Conservation (phyloP, 495 filamentous ascomycete species). For the Friedmanniomyces endolithicus region DNA sequence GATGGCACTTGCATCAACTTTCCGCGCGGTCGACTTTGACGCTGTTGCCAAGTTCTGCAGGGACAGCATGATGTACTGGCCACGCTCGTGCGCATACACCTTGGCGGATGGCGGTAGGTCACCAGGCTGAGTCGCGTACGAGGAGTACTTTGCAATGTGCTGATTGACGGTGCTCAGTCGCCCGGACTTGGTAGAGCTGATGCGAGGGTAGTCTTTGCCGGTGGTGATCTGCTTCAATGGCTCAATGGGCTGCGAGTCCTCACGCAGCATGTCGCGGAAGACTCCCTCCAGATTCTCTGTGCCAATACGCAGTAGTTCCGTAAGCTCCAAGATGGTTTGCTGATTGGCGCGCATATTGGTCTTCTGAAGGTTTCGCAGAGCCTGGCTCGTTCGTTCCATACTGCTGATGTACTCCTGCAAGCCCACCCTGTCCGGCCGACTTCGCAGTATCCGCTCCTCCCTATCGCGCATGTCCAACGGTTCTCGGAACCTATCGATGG, state of each 20-base stretch:
- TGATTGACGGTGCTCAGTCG: conserved; percentile 46
- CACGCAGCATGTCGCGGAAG: conserved; percentile 60
- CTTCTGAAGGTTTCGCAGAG: conserved; percentile 63
- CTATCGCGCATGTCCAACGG: conserved; percentile 76
- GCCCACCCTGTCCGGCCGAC: conserved; percentile 62
- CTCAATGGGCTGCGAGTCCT: conserved; percentile 65
- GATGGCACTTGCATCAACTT: conserved; percentile 60
- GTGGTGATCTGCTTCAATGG: conserved; percentile 92
- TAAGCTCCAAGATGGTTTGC: conserved; percentile 72
- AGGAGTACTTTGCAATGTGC: conserved; percentile 43
- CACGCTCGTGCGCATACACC: conserved; percentile 75
- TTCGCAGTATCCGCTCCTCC: conserved; percentile 79
- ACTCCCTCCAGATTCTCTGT: conserved; percentile 69
- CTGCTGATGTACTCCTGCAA: conserved; percentile 78
- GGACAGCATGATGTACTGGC: conserved; percentile 67
- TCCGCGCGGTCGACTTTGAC: conserved; percentile 76
- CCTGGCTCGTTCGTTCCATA: conserved; percentile 73
- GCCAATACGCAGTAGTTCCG: conserved; percentile 60
- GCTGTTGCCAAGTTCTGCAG: conserved; percentile 77
- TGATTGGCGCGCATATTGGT: conserved; percentile 87
- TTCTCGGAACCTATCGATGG: conserved; percentile 77
- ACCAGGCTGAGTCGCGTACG: conserved; percentile 36
- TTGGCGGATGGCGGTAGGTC: conserved; percentile 49
- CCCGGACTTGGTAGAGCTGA: conserved; percentile 45
- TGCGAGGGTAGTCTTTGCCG: conserved; percentile 48